Evolutionary conservation across 75 land plant genomes (phyloP).

Genomic region (Sequoia sempervirens): DNA sequence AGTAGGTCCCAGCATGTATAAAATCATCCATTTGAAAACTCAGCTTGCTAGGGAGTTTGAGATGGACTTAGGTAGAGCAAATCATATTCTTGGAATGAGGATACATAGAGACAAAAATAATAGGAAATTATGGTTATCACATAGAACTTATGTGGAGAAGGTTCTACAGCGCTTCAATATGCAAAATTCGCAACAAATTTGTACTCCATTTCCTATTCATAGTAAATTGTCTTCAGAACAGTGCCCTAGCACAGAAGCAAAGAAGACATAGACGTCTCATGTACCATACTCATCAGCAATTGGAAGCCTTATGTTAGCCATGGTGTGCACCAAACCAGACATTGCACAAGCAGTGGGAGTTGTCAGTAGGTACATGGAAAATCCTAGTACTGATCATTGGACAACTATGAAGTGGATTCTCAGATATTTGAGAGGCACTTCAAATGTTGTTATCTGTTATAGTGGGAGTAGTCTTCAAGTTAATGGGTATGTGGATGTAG

Average conservation of each 20-base stretch:
- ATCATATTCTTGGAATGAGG: too few relatives aligned
- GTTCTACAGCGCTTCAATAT: conserved; percentile 6
- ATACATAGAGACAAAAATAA: neutral
- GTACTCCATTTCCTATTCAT: neutral
- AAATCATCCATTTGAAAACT: too few relatives aligned
- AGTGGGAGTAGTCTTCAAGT: neutral
- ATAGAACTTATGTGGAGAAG: conserved; percentile 10
- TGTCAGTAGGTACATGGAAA: neutral
- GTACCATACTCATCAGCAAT: neutral
- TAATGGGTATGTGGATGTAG: neutral
- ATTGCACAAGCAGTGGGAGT: conserved; percentile 9
- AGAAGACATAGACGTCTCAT: conserved; percentile 3
- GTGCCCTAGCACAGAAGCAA: neutral
- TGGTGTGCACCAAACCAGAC: conserved; percentile 14
- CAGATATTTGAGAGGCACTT: conserved; percentile 4
- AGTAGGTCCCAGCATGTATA: neutral
- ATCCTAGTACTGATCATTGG: conserved; percentile 9
- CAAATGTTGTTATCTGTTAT: neutral
- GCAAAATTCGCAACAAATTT: neutral
- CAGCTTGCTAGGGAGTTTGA: neutral
- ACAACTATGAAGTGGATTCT: neutral
- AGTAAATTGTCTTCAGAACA: neutral
- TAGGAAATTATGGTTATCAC: neutral
- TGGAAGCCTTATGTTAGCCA: neutral
- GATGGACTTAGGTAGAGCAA: too few relatives aligned